Evolutionary conservation across 768 basidiomycete genomes (phyloP).

Genomic region (Lactarius sp.): DNA sequence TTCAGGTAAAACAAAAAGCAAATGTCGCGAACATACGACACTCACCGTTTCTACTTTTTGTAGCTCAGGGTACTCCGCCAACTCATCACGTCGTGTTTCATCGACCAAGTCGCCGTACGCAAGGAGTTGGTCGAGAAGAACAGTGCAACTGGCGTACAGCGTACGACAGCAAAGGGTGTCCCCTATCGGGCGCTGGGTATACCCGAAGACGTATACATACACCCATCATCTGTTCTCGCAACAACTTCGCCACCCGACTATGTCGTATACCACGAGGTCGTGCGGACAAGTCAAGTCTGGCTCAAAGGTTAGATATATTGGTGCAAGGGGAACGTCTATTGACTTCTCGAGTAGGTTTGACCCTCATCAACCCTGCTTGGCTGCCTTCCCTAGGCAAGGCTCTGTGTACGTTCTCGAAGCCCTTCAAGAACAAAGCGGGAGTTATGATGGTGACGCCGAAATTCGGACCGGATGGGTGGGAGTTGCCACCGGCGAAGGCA

Average conservation of each 20-base stretch:
- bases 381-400: constrained; percentile 72
- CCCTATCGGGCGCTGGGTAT: constrained; percentile 80
- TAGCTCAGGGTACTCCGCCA: constrained; percentile 90
- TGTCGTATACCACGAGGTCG: constrained; percentile 76
- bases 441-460: constrained; percentile 71
- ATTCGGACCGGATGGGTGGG: constrained; percentile 84
- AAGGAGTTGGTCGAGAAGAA: constrained; percentile 71
- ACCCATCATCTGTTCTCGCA: constrained; percentile 80
- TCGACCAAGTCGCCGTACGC: constrained; percentile 91
- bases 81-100: constrained; percentile 81
- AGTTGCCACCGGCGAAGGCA: constrained; percentile 64
- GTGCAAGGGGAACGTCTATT: background rate
- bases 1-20: constrained; percentile 52
- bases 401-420: constrained; percentile 87
- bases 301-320: constrained; percentile 58
- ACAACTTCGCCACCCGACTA: constrained; percentile 75
- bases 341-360: constrained; percentile 50
- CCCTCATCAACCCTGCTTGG: constrained; percentile 86
- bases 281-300: constrained; percentile 69
- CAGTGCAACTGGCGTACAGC: constrained; percentile 57
- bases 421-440: constrained; percentile 62
- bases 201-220: constrained; percentile 84
- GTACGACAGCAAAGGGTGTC: constrained; percentile 70
- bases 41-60: background rate
- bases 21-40: background rate